A percentile compares a stretch with the other conserved stretches of the same genome.
Conservation (phyloP, 768 basidiomycete species). For the Xerocomellus dryophilus region DNA sequence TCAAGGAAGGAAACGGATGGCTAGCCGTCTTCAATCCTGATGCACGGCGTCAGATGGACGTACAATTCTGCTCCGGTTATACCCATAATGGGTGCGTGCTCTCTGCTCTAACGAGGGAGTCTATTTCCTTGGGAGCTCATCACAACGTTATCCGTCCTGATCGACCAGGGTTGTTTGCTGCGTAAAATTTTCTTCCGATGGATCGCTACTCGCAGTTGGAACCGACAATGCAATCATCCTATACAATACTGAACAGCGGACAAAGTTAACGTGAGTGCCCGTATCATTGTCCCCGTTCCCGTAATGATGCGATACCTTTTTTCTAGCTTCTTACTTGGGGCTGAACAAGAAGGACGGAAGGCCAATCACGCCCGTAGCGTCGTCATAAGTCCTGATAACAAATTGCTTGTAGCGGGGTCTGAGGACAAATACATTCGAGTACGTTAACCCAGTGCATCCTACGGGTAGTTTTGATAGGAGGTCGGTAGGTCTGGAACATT, state of each 20-base stretch:
- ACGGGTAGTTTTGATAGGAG: background rate
- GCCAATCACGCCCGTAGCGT: constrained; percentile 35
- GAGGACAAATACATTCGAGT: constrained; percentile 36
- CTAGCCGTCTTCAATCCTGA: constrained; percentile 52
- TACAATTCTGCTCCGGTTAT: constrained; percentile 63
- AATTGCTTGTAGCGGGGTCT: constrained; percentile 32
- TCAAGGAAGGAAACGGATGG: constrained; percentile 53
- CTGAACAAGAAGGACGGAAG: constrained; percentile 17
- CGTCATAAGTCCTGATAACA: constrained; percentile 30
- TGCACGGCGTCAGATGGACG: constrained; percentile 47
- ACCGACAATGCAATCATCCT: constrained; percentile 31
- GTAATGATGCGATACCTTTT: background rate
- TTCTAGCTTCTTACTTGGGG: constrained; percentile 28
- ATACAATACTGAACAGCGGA: constrained; percentile 26
- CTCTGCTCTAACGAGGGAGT: constrained; percentile 14
- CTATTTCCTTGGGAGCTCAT: constrained; percentile 10
- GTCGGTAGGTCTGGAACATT: constrained; percentile 26
- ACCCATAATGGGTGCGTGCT: constrained; percentile 73
- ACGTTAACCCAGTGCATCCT: constrained; percentile 3
- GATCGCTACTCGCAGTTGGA: constrained; percentile 31
- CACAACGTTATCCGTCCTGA: background rate
- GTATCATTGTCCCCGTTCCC: background rate
- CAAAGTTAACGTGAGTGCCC: constrained; percentile 28
- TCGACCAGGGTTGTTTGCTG: constrained; percentile 30
- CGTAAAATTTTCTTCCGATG: constrained; percentile 33